Conservation (phyloP, 2,329 filamentous ascomycete species). For the Thermochaetoides dissita region DNA sequence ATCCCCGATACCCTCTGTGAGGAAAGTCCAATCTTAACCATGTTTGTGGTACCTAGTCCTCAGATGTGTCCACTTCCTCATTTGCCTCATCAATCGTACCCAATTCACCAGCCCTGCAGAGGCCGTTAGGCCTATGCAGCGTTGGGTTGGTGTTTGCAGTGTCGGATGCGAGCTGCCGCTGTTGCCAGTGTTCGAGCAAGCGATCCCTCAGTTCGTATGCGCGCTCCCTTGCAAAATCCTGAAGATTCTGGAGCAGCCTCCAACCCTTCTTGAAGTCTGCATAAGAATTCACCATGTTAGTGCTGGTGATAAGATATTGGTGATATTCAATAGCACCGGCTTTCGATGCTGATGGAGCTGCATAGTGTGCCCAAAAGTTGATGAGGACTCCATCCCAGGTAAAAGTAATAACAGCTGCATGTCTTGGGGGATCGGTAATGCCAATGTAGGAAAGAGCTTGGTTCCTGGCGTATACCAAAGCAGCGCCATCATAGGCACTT, state of each 20-base stretch:
- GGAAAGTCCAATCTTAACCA: no score
- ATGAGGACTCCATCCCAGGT: slow-evolving; percentile 4
- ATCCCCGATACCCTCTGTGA: no score
- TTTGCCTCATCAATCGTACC: no score
- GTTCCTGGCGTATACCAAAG: slow-evolving; percentile 3
- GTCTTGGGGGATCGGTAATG: not conserved
- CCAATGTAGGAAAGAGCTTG: slow-evolving; percentile 3
- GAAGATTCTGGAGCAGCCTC: not conserved
- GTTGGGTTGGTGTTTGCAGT: no score
- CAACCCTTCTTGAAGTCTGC: not conserved
- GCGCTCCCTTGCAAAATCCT: slow-evolving; percentile 1
- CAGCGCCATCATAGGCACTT: slow-evolving; percentile 5
- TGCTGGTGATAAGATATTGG: slow-evolving; percentile 1
- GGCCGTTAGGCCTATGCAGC: no score
- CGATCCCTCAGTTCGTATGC: not conserved
- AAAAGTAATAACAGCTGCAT: slow-evolving; percentile 4
- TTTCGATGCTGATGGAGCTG: not conserved
- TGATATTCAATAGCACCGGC: slow-evolving; percentile 3
- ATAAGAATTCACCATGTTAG: not conserved
- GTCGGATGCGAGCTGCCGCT: no score
- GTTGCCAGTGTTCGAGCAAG: no score
- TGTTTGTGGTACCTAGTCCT: no score
- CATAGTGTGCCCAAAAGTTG: slow-evolving; percentile 6
- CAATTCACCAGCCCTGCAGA: no score
- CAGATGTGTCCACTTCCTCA: no score